Evolutionary conservation across 1,139 yeast species (phyloP), one percentile per base, ranked within the genome.

Genomic region (Candida buenavistaensis): DNA sequence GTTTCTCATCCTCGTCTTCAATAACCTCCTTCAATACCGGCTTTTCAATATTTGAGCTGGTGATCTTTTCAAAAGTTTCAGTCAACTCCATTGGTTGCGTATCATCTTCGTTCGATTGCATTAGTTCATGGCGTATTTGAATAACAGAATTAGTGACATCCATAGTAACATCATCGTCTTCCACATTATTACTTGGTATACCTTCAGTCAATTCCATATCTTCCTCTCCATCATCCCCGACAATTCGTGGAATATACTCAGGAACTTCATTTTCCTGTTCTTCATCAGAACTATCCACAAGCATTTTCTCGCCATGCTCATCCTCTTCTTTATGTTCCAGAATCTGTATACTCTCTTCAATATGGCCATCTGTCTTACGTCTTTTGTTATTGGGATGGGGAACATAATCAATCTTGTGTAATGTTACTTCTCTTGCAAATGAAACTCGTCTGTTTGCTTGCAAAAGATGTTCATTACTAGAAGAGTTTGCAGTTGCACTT

Each of bases 351-450:
- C 21, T 22, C 22, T 21, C 19, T 9, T n/a, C 36, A 24, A 15
- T 13, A 11, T 30, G 37, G 14, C 55, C 61, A 16, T 63, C 59
- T 8, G 70, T 64, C 38, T 68, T 70, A 37, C 74, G 52, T 40
- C 72, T 47, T 38, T 58, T 58, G 5, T 37, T 44, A 6, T 37
- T 37, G 13, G 77, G 73, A 26, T 37, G 35, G 8, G 10, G 15
- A 5, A 74, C 62, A 39, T 73, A 57, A 41, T 75, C 80, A 37
- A 82, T 76, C 47, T 80, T 80, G 54, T 82, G 88, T 23, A 82
- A 59, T 0, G 88, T 82, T 0, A 82, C 89, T 48, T 82, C 89
- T 1, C 87, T 87, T 2, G 88, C 87, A 62, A 82, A 82, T 1
- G 87, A 80, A 0, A 82, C 89, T 23, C 89, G 57, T 45, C 89